Percentiles rank a stretch among this genome's conserved stretches.
Conservation (phyloP, 139 green algal species). For the Mesotaenium endlicherianum region DNA sequence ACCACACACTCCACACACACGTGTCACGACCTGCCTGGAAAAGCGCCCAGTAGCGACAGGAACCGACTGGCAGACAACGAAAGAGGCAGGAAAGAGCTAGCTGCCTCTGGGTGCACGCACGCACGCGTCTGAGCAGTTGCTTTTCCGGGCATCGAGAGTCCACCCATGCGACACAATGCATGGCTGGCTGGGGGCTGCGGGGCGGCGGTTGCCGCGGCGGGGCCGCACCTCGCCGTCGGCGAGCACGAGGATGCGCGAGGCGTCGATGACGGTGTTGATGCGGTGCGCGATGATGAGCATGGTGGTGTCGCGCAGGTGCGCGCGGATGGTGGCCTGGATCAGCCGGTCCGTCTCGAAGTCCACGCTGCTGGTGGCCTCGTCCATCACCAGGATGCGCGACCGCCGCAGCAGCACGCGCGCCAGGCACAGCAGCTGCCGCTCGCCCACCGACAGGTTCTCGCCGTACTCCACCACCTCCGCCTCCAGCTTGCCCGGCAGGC, state of each 20-base stretch:
- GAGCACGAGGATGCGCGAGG: slow-evolving; percentile 69
- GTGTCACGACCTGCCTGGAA: no score
- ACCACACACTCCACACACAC: neutral
- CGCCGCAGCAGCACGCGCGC: slow-evolving; percentile 68
- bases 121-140: no score
- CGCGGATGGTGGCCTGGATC: slow-evolving; percentile 73
- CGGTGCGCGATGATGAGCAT: slow-evolving; percentile 70
- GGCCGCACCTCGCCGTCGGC: slow-evolving; percentile 58
- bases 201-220: neutral
- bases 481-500: slow-evolving; percentile 37
- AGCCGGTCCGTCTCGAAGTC: slow-evolving; percentile 84
- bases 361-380: slow-evolving; percentile 88
- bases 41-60: no score
- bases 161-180: no score
- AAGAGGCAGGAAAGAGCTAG: no score
- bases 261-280: slow-evolving; percentile 79
- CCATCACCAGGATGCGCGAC: slow-evolving; percentile 71
- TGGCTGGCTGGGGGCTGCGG: neutral
- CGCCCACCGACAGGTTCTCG: slow-evolving; percentile 80
- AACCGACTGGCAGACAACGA: no score
- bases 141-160: no score
- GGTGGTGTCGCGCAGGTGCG: slow-evolving; percentile 64
- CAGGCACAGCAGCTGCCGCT: slow-evolving; percentile 91
- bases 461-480: slow-evolving; percentile 76
- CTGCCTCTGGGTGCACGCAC: no score